Base-by-base conservation (phyloP, 257 asterid genomes). In the Solanum ossicruentum region DNA sequence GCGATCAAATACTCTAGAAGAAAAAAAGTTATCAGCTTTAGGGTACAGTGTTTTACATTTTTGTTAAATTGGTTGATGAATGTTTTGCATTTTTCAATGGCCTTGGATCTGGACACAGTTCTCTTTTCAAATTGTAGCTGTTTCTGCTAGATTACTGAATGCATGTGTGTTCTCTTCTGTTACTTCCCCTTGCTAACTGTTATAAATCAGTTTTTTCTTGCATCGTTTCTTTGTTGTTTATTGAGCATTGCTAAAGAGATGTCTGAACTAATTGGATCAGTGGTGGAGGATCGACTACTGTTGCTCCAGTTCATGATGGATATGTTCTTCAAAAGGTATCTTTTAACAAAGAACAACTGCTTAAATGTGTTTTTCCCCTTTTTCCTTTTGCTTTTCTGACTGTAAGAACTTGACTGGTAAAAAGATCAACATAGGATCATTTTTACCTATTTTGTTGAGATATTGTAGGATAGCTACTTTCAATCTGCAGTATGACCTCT, bases 291-390 rank as follows among this genome's bases (percentile, higher is more conserved):
- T 93, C 97, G 8, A 95, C 99, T 85, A 95, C 97, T 41, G 95
- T 96, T 86, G 97, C 97, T 89, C 99, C 99, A 13, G 98, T 96
- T 10, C 98, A 95, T 84, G 99, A 96, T 84, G 99, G 99, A 85
- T 96, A 93, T 86, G 98, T 96, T 81, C 95, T 96, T 92, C 99
- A 93, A 89, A 96, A 93, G 99, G 99, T 96, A 90, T 58, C 84
- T 70, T 45, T 81, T 41, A 81, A 69, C n/a, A 67, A 28, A 67
- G 21, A 32, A 20, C n/a, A 66, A 66, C 75, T 32, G 49, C 75
- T 36, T 32, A 15, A 13, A 47, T 67, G n/a, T 28, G 13, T 10
- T 3, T 20, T 3, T 3, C 12, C 66, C 66, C 41, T 56, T 56
- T 17, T 69, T 23, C 1, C 47, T 7, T 13, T 26, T 65, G 32